Evolutionary conservation across 1,284 basidiomycete genomes (phyloP).

Genomic region (Fomitiporia mediterranea): DNA sequence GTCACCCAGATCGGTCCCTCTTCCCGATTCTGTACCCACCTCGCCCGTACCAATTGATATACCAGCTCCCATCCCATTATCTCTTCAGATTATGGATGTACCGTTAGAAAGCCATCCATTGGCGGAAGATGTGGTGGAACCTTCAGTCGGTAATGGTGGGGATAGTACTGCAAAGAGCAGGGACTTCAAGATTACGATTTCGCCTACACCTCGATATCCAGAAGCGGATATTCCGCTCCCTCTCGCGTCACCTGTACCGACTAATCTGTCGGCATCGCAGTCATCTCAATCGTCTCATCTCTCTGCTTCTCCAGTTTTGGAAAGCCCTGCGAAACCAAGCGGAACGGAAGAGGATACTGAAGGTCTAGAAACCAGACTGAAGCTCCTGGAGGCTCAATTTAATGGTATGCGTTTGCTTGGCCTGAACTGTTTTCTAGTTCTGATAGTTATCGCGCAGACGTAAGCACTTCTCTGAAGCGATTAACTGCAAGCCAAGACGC

Average conservation of each 20-base stretch:
- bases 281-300: slow-evolving; percentile 15
- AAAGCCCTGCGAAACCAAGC: slow-evolving; percentile 25
- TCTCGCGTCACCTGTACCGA: slow-evolving; percentile 10
- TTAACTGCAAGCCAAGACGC: slow-evolving; percentile 66
- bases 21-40: slow-evolving; percentile 40
- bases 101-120: background rate
- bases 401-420: slow-evolving; percentile 41
- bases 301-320: slow-evolving; percentile 17
- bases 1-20: slow-evolving; percentile 41
- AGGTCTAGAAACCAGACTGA: slow-evolving; percentile 56
- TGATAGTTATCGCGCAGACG: slow-evolving; percentile 40
- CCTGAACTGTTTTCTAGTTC: slow-evolving; percentile 3
- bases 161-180: background rate
- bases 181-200: slow-evolving; percentile 7
- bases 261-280: slow-evolving; percentile 16
- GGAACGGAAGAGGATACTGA: slow-evolving; percentile 35
- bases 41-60: slow-evolving; percentile 9
- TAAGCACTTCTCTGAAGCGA: slow-evolving; percentile 71
- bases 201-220: slow-evolving; percentile 6
- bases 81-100: background rate
- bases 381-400: slow-evolving; percentile 68
- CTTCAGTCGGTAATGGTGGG: background rate
- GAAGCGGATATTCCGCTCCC: slow-evolving; percentile 19
- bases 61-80: background rate
- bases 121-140: background rate